These are phyloP conservation scores for Clarireedia hainanense DNA, from an alignment of 2,329 filamentous ascomycete genomes.

Conservation along the genomic window DNA sequence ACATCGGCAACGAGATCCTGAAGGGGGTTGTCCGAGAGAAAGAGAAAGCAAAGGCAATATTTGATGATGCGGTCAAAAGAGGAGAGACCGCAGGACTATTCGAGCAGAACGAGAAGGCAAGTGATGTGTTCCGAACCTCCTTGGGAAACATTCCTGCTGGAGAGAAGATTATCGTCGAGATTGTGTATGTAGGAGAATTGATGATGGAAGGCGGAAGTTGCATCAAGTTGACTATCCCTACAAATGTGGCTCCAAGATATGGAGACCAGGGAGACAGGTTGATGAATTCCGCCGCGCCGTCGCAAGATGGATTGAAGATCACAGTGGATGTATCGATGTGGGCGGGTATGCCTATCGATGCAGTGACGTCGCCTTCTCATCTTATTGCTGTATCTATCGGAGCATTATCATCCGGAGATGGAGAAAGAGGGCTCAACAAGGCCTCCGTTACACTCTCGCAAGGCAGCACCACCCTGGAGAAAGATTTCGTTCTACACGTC, in stretches of 20 bases:
- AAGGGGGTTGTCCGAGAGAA: conserved; percentile 60
- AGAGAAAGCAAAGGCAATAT: conserved; percentile 51
- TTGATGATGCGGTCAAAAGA: conserved; percentile 46
- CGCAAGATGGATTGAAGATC: conserved; percentile 32
- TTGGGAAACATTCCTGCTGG: conserved; percentile 59
- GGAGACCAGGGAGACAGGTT: conserved; percentile 37
- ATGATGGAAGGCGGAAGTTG: conserved; percentile 63
- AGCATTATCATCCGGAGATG: conserved; percentile 40
- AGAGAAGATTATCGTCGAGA: conserved; percentile 48
- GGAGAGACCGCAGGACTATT: conserved; percentile 59
- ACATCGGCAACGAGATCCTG: conserved; percentile 51
- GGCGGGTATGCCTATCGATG: conserved; percentile 47
- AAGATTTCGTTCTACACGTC: conserved; percentile 61
- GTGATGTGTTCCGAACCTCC: conserved; percentile 61
- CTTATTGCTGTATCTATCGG: conserved; percentile 59
- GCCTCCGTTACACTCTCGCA: conserved; percentile 55
- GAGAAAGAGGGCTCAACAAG: conserved; percentile 43
- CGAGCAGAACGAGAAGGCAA: conserved; percentile 49
- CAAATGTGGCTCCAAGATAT: conserved; percentile 59
- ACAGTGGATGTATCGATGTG: conserved; percentile 53
- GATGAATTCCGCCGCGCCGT: not conserved
- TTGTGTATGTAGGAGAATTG: conserved; percentile 61
- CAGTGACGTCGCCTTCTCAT: conserved; percentile 59
- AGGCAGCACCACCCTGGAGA: conserved; percentile 44
- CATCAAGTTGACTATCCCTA: conserved; percentile 60